phyloP scores from a whole-genome alignment of 495 filamentous ascomycete genomes.

The Gamarada debralockiae region DNA sequence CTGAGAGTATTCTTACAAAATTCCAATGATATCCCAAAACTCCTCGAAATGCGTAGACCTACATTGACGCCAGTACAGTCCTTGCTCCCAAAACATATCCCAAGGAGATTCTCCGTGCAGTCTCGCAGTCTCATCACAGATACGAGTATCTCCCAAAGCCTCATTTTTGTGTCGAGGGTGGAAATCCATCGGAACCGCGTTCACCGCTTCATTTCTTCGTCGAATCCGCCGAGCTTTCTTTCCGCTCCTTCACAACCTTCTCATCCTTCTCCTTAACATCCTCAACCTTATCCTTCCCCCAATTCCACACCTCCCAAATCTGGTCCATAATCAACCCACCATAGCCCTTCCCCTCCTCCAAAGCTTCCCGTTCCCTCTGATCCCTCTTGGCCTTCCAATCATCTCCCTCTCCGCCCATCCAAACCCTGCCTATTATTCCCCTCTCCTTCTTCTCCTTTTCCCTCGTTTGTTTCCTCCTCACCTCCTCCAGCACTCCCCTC shows the following conservation, averaged over 20 bases:
- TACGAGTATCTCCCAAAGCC: no score
- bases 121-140: neutral
- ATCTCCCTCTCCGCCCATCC: constrained; percentile 53
- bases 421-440: constrained; percentile 48
- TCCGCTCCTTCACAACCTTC: constrained; percentile 30
- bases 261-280: constrained; percentile 23
- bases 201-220: constrained; percentile 7
- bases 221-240: constrained; percentile 10
- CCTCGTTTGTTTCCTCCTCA: constrained; percentile 62
- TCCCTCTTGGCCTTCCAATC: constrained; percentile 75
- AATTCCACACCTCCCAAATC: constrained; percentile 77
- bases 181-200: neutral
- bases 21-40: neutral
- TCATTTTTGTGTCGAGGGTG: neutral
- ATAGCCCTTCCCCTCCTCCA: constrained; percentile 59
- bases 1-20: neutral
- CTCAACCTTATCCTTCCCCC: constrained; percentile 32
- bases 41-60: neutral
- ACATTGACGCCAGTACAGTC: neutral
- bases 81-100: neutral
- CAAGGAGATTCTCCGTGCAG: neutral
- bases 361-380: constrained; percentile 18
- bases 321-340: constrained; percentile 78
- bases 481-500: constrained; percentile 39
- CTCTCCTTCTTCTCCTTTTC: constrained; percentile 29